Conservation (phyloP, 2,329 filamentous ascomycete species). For the Seiridium cupressi region DNA sequence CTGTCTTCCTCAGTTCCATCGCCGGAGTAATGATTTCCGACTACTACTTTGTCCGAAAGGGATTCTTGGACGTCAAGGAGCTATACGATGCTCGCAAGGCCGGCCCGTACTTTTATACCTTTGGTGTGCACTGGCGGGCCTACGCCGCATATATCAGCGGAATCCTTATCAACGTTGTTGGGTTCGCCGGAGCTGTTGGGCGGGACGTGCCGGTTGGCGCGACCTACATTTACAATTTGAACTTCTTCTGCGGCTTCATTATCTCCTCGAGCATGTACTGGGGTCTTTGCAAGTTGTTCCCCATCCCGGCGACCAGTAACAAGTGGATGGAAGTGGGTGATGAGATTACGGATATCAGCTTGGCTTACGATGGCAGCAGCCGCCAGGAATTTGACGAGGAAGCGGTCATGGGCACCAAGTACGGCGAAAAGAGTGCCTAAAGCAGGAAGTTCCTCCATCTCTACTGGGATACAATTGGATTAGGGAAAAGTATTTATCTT, state of each 20-base stretch:
- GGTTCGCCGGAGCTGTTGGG: slow-evolving; percentile 82
- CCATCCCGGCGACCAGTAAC: slow-evolving; percentile 72
- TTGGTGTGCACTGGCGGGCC: slow-evolving; percentile 78
- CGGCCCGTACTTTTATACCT: slow-evolving; percentile 71
- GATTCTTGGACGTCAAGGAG: slow-evolving; percentile 75
- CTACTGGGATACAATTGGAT: neutral
- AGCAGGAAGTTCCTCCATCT: neutral
- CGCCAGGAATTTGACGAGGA: slow-evolving; percentile 38
- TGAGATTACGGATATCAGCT: slow-evolving; percentile 50
- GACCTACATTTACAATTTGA: slow-evolving; percentile 83
- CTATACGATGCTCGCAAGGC: slow-evolving; percentile 70
- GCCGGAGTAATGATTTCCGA: slow-evolving; percentile 88
- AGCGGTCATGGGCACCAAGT: slow-evolving; percentile 19
- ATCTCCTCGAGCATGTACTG: slow-evolving; percentile 69
- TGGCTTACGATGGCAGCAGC: slow-evolving; percentile 42
- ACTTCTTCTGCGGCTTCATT: slow-evolving; percentile 85
- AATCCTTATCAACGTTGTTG: slow-evolving; percentile 87
- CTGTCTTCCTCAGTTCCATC: slow-evolving; percentile 90
- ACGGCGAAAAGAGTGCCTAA: slow-evolving; percentile 11
- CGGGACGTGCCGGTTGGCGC: slow-evolving; percentile 71
- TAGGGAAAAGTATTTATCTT: too few relatives aligned
- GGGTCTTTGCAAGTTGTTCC: slow-evolving; percentile 64
- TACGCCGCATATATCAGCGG: slow-evolving; percentile 81
- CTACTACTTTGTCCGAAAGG: slow-evolving; percentile 82
- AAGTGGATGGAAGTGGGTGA: slow-evolving; percentile 53